A percentile compares a stretch with the other conserved stretches of the same genome.
Conservation (phyloP, 108 stramenopile genomes). For the Mediolabrus comicus region DNA sequence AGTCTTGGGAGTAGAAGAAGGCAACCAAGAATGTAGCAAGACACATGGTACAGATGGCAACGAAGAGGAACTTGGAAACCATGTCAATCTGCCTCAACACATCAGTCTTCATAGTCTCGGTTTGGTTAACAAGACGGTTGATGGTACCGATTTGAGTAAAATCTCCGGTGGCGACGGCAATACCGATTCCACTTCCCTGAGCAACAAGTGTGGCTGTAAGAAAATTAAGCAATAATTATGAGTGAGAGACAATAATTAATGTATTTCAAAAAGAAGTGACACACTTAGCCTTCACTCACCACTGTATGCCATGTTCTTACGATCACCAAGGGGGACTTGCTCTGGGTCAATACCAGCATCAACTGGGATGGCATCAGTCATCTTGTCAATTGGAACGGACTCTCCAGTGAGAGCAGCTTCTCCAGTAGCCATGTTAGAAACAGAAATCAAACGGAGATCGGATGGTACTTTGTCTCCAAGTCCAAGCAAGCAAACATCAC, state of each 20-base stretch:
- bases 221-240: background rate
- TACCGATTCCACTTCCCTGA: constrained; percentile 81
- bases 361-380: constrained; percentile 48
- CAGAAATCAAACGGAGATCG: constrained; percentile 84
- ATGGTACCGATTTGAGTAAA: constrained; percentile 96
- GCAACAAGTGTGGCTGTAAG: constrained; percentile 83
- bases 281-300: constrained; percentile 5
- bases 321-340: constrained; percentile 76
- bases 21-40: constrained; percentile 78
- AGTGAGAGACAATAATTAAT: constrained; percentile 40
- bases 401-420: constrained; percentile 95
- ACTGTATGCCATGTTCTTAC: constrained; percentile 83
- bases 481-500: constrained; percentile 70
- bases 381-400: constrained; percentile 86
- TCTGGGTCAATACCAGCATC: constrained; percentile 39
- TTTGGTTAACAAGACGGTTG: constrained; percentile 75
- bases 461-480: constrained; percentile 86
- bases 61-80: constrained; percentile 83
- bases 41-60: constrained; percentile 75
- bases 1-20: constrained; percentile 53
- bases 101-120: constrained; percentile 88
- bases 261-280: constrained; percentile 1
- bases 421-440: constrained; percentile 67
- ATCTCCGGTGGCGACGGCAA: constrained; percentile 84
- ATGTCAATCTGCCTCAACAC: constrained; percentile 90